These are phyloP conservation scores for Benincasa hispida DNA, from an alignment of 306 rosid species.

Conservation along the genomic window DNA sequence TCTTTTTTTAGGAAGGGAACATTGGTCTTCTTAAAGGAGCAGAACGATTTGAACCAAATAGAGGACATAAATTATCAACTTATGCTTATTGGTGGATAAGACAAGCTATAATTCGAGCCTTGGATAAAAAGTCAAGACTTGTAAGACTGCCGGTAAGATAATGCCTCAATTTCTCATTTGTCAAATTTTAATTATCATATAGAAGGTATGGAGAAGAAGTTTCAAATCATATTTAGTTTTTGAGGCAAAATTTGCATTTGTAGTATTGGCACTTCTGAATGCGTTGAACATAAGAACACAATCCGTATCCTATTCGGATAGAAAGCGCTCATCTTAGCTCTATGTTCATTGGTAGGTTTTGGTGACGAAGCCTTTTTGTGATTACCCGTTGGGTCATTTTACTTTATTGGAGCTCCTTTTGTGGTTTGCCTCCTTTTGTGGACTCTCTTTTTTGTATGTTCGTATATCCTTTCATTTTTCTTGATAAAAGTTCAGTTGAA, in stretches of 20 bases:
- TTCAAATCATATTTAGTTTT: not conserved
- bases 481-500: not conserved
- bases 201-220: not conserved
- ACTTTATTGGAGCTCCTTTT: not conserved
- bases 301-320: not conserved
- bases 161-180: conserved; percentile 6
- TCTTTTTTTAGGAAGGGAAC: conserved; percentile 62
- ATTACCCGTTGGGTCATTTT: not conserved
- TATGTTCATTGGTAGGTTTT: not conserved
- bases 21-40: conserved; percentile 75
- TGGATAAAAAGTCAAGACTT: conserved; percentile 54
- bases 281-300: not conserved
- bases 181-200: not conserved
- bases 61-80: conserved; percentile 67
- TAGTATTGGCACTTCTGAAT: not conserved
- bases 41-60: conserved; percentile 52
- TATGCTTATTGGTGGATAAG: conserved; percentile 84
- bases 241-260: not conserved
- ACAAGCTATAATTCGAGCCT: conserved; percentile 65
- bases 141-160: conserved; percentile 69
- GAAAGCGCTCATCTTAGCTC: not conserved
- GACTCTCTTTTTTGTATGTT: not conserved
- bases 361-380: not conserved
- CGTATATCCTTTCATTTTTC: not conserved
- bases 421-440: not conserved